These are phyloP conservation scores for Penicillium ochrochloron DNA, from an alignment of 495 filamentous ascomycete species.

Conservation along the genomic window DNA sequence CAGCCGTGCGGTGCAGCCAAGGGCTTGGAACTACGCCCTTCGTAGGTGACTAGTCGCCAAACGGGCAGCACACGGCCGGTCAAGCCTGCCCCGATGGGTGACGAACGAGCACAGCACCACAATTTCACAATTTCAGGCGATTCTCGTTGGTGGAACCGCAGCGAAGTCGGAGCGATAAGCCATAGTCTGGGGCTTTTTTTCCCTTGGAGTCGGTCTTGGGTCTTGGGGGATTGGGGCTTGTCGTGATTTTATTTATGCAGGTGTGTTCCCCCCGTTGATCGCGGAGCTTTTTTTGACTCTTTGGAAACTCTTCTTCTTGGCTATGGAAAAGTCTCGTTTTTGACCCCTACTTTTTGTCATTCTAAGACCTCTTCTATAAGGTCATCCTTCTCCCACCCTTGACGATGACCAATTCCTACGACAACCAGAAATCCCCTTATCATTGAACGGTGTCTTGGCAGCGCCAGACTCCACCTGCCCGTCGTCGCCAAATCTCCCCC, in stretches of 20 bases:
- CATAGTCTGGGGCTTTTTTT: constrained; percentile 5
- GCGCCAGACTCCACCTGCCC: constrained; percentile 29
- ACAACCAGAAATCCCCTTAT: constrained; percentile 34
- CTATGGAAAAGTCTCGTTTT: not conserved
- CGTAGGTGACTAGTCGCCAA: constrained; percentile 8
- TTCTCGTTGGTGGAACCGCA: constrained; percentile 20
- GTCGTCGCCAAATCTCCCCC: constrained; percentile 10
- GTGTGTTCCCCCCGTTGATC: constrained; percentile 12
- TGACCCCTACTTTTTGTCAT: not conserved
- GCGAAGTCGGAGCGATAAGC: constrained; percentile 36
- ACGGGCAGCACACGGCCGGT: not conserved
- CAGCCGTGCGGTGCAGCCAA: constrained; percentile 8
- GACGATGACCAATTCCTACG: constrained; percentile 30
- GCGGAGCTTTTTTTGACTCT: not conserved
- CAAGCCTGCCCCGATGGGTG: not conserved
- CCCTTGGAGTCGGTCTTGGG: not conserved
- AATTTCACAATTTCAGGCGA: not conserved
- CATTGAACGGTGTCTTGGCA: constrained; percentile 25
- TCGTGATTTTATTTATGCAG: constrained; percentile 24
- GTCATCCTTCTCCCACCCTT: not conserved
- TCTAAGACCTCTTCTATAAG: not conserved
- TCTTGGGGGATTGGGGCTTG: not conserved
- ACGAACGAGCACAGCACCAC: not conserved
- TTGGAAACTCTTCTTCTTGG: not conserved
- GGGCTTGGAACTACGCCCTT: constrained; percentile 15